Conservation (phyloP, 2,329 filamentous ascomycete species). For the Triangularia verruculosa region DNA sequence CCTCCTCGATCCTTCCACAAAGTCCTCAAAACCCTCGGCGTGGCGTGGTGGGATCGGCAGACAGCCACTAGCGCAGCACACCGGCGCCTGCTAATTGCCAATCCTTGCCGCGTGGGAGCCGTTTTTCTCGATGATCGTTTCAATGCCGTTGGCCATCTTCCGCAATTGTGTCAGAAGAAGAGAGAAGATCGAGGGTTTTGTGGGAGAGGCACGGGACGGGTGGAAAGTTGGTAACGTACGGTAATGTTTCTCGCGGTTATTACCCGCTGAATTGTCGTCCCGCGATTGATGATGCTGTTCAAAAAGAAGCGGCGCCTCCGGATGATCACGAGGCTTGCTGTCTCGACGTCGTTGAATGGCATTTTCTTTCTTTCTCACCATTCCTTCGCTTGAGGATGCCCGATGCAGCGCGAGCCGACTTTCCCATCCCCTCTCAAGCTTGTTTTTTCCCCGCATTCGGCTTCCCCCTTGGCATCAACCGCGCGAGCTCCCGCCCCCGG, state of each 20-base stretch:
- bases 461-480: slow-evolving; percentile 3
- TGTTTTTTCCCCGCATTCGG: slow-evolving; percentile 9
- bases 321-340: not conserved
- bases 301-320: not conserved
- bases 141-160: not conserved
- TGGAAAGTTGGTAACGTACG: slow-evolving; percentile 7
- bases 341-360: not conserved
- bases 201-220: not conserved
- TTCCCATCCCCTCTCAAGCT: slow-evolving; percentile 10
- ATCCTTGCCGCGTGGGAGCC: not conserved
- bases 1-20: not conserved
- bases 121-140: not conserved
- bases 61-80: not conserved
- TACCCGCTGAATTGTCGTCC: not conserved
- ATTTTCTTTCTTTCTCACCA: not conserved
- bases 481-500: not conserved
- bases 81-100: not conserved
- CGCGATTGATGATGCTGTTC: not conserved
- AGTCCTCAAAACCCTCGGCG: not conserved
- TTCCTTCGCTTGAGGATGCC: slow-evolving; percentile 1
- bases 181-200: not conserved
- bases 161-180: not conserved
- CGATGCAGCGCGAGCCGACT: not conserved
- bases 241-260: not conserved
- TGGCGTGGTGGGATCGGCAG: not conserved